These are phyloP conservation scores for Leccinum subtestaceum DNA, from an alignment of 768 basidiomycete species.

Conservation along the genomic window DNA sequence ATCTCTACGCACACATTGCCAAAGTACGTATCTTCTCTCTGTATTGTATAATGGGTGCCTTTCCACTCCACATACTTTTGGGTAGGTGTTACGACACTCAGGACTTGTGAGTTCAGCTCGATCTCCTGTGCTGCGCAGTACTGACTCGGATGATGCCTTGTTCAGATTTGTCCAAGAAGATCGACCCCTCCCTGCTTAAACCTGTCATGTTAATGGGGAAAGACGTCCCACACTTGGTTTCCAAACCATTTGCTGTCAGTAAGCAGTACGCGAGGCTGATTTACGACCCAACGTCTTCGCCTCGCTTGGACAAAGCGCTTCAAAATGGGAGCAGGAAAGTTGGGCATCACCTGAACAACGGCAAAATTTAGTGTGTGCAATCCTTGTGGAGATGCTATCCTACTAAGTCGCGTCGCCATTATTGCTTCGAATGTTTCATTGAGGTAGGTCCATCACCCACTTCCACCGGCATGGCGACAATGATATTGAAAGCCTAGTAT, in stretches of 20 bases:
- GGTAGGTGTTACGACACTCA: slow-evolving; percentile 97
- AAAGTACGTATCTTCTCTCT: slow-evolving; percentile 49
- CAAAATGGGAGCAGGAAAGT: slow-evolving; percentile 89
- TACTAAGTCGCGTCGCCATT: slow-evolving; percentile 98
- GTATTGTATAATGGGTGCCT: slow-evolving; percentile 38
- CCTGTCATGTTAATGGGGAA: slow-evolving; percentile 92
- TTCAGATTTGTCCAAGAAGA: slow-evolving; percentile 94
- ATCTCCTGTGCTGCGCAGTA: neutral
- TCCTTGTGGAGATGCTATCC: slow-evolving; percentile 93
- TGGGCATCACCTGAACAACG: slow-evolving; percentile 83
- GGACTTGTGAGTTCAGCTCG: slow-evolving; percentile 69
- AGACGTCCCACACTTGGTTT: slow-evolving; percentile 97
- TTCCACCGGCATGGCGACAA: slow-evolving; percentile 89
- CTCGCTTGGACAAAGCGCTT: slow-evolving; percentile 92
- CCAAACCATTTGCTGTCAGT: slow-evolving; percentile 79
- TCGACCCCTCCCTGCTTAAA: slow-evolving; percentile 85
- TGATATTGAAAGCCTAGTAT: slow-evolving; percentile 91
- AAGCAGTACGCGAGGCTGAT: slow-evolving; percentile 91
- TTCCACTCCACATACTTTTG: slow-evolving; percentile 99
- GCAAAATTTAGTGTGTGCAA: slow-evolving; percentile 91
- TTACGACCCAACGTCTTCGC: slow-evolving; percentile 95
- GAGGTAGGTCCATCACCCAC: slow-evolving; percentile 97
- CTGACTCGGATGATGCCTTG: neutral
- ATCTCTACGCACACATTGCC: slow-evolving; percentile 60
- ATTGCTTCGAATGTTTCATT: slow-evolving; percentile 88